Conservation (phyloP, 768 basidiomycete species). For the Tulasnella sp. region DNA sequence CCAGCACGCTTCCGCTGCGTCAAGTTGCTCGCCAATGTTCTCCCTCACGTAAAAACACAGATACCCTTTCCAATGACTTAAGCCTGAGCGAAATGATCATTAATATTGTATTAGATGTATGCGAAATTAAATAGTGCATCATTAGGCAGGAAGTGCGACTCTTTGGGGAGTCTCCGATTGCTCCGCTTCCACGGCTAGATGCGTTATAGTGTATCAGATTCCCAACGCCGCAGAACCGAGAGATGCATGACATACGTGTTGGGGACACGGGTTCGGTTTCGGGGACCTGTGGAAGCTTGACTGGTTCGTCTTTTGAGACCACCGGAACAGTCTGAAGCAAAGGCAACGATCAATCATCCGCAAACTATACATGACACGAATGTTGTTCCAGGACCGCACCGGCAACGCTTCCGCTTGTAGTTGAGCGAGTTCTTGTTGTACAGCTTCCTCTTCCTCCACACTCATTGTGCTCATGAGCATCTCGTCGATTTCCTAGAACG, state of each 20-base stretch:
- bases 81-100: neutral
- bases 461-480: constrained; percentile 78
- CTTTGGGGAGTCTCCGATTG: neutral
- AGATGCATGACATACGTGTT: neutral
- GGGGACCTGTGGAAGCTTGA: constrained; percentile 57
- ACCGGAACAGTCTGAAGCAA: constrained; percentile 33
- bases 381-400: constrained; percentile 20
- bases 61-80: too few relatives aligned
- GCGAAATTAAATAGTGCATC: neutral
- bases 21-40: constrained; percentile 20
- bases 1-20: constrained; percentile 31
- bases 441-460: constrained; percentile 88
- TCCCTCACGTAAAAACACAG: too few relatives aligned
- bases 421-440: constrained; percentile 72
- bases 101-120: neutral
- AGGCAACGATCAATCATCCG: neutral
- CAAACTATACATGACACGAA: constrained; percentile 31
- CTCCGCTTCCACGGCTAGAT: neutral
- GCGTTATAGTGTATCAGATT: neutral
- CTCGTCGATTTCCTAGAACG: constrained; percentile 79
- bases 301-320: constrained; percentile 35
- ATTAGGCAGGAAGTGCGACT: neutral
- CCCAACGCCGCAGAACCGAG: neutral
- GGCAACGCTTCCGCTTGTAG: constrained; percentile 62
- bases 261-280: constrained; percentile 42